Base-by-base conservation (phyloP, 257 asterid species). In the Avicennia marina region DNA sequence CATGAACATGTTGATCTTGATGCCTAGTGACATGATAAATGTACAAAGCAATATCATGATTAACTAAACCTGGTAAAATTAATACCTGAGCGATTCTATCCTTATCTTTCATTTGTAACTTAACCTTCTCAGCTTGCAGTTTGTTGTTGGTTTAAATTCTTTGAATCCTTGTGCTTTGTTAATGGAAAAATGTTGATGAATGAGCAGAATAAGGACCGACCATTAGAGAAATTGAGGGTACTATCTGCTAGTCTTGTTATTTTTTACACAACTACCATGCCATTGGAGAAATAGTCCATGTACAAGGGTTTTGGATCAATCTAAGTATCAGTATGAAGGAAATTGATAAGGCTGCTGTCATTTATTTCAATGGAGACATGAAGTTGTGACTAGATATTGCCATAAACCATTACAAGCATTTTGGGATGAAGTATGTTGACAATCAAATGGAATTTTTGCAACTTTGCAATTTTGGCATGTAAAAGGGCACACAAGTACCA, bases 321-420 rank as follows among this genome's bases (percentile, higher is more conserved):
- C 98, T 96, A 11, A 85, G 98, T 58, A 87, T 91, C 53, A 88
- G 98, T 66, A 81, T 79, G 88, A 95, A 83, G 61, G 96, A 91
- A 63, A 87, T 91, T 39, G 78, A 80, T 52, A 87, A 81, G 58
- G 95, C 96, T 61, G 96, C 96, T 1, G 93, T 87, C 24, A 85
- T 91, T 62, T 96, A 87, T 71, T 91, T 83, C 77, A 91, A 84
- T 39, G 98, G 98, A 56, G 94, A 88, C 69, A 91, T 91, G 96
- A 91, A 91, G 70, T 95, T 96, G 22, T 91, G 98, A 96, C 85
- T 91, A 68, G 98, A 91, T 72, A 91, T 91, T 54, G 98, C 88
- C 60, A 79, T 91, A 95, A 91, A 91, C 67, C 83, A 73, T 25
- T 91, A 85, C 76, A 91, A 87, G 82, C 79, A 80, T 58, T 85